A percentile compares a stretch with the other conserved stretches of the same genome.
Evolutionary conservation across 139 green algal species (phyloP).

Genomic region (Zygnema cylindricum): DNA sequence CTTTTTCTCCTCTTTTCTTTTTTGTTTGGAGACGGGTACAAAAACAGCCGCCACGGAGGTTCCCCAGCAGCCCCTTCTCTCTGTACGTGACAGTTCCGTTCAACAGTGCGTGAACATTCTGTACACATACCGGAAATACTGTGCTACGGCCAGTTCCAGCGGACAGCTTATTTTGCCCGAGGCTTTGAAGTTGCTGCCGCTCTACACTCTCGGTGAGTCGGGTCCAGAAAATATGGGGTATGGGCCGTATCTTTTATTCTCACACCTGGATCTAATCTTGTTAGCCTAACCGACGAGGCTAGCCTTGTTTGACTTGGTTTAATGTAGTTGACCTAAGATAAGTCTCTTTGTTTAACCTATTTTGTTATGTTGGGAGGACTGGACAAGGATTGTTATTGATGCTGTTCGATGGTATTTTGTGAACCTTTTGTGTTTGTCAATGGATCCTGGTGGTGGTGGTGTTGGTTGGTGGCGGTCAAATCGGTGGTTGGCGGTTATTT

Average conservation of each 20-base stretch:
- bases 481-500: too few species aligned
- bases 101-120: constrained; percentile 56
- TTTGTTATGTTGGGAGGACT: too few species aligned
- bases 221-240: neutral
- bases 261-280: neutral
- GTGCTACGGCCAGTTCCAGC: constrained; percentile 52
- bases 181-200: constrained; percentile 78
- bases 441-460: too few species aligned
- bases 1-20: too few species aligned
- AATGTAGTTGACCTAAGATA: constrained; percentile 4
- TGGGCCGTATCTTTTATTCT: neutral
- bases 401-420: too few species aligned
- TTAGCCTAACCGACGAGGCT: neutral
- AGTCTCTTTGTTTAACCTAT: too few species aligned
- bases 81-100: constrained; percentile 28
- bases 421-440: too few species aligned
- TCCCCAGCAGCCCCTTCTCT: neutral
- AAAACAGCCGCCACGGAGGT: constrained; percentile 47
- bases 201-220: constrained; percentile 78
- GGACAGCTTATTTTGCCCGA: constrained; percentile 77
- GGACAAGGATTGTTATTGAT: too few species aligned
- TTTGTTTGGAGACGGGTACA: too few species aligned
- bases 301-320: neutral
- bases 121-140: constrained; percentile 67
- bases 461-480: too few species aligned